Percentiles rank a stretch among this genome's conserved stretches.
These are phyloP conservation scores for Bryoerythrophyllum caledonicum DNA, from an alignment of 225 moss, liverwort and hornwort species.

Conservation along the genomic window DNA sequence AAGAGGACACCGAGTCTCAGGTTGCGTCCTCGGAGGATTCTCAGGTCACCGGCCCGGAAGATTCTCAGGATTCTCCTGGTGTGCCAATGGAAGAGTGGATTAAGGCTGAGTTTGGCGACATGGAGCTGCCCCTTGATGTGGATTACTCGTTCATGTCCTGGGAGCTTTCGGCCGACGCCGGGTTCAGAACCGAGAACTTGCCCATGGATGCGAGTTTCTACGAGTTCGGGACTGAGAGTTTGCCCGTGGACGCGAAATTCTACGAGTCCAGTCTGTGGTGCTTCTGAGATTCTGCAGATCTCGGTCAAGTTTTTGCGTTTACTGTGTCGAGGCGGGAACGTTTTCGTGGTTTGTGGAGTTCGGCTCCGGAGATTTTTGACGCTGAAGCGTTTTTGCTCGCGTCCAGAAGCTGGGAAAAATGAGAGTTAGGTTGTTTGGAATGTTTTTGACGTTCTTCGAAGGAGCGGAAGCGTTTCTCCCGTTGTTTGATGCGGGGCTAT, in stretches of 20 bases:
- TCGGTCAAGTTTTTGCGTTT: background rate
- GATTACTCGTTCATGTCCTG: too few relatives aligned
- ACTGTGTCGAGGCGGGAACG: background rate
- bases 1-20: too few relatives aligned
- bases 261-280: conserved; percentile 34
- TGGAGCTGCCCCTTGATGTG: too few relatives aligned
- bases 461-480: conserved; percentile 14
- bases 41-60: too few relatives aligned
- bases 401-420: conserved; percentile 8
- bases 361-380: conserved; percentile 1
- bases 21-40: too few relatives aligned
- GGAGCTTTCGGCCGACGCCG: too few relatives aligned
- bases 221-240: background rate
- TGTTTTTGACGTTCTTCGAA: conserved; percentile 32
- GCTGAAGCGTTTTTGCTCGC: background rate
- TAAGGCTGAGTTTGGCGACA: too few relatives aligned
- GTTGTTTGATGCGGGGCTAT: conserved; percentile 16
- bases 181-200: too few relatives aligned
- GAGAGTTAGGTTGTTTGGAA: conserved; percentile 3
- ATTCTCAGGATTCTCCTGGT: too few relatives aligned
- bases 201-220: conserved; percentile 8
- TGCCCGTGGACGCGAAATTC: conserved; percentile 19
- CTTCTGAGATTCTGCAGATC: conserved; percentile 18
- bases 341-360: background rate
- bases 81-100: too few relatives aligned